A percentile compares a stretch with the other conserved stretches of the same genome.
phyloP scores from a whole-genome alignment of 495 filamentous ascomycete genomes.

The Penicillium cosmopolitanum region DNA sequence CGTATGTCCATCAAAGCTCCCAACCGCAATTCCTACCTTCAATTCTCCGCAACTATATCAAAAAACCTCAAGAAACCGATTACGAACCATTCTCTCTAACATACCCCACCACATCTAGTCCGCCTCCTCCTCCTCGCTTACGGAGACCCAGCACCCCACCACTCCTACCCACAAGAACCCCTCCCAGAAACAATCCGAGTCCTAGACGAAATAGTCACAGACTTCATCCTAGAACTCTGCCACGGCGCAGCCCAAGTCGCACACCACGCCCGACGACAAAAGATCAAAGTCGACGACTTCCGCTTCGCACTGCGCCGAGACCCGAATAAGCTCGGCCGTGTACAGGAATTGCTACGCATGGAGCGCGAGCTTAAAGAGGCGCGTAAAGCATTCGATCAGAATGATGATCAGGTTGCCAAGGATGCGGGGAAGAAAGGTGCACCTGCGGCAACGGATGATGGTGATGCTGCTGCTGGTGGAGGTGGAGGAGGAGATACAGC shows the following conservation, averaged over 20 bases:
- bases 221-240: slow-evolving; percentile 85
- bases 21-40: background rate
- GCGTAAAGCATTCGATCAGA: slow-evolving; percentile 68
- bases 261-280: slow-evolving; percentile 80
- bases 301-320: slow-evolving; percentile 88
- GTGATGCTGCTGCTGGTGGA: slow-evolving; percentile 15
- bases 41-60: too few species aligned
- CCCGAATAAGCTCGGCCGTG: slow-evolving; percentile 81
- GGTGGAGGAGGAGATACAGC: slow-evolving; percentile 14
- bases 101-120: slow-evolving; percentile 57
- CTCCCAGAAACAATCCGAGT: slow-evolving; percentile 82
- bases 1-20: slow-evolving; percentile 51
- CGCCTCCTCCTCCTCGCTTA: slow-evolving; percentile 81
- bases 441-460: slow-evolving; percentile 4
- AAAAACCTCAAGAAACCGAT: too few species aligned
- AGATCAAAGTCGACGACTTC: slow-evolving; percentile 98
- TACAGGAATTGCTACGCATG: slow-evolving; percentile 83
- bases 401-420: slow-evolving; percentile 53
- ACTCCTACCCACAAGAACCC: slow-evolving; percentile 53
- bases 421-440: slow-evolving; percentile 45
- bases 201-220: slow-evolving; percentile 92
- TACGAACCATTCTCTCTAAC: background rate
- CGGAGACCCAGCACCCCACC: slow-evolving; percentile 66
- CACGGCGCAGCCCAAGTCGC: slow-evolving; percentile 85
- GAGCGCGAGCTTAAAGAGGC: slow-evolving; percentile 77